Evolutionary conservation across 2,329 filamentous ascomycete genomes (phyloP).

Genomic region (Alternaria infectoria): DNA sequence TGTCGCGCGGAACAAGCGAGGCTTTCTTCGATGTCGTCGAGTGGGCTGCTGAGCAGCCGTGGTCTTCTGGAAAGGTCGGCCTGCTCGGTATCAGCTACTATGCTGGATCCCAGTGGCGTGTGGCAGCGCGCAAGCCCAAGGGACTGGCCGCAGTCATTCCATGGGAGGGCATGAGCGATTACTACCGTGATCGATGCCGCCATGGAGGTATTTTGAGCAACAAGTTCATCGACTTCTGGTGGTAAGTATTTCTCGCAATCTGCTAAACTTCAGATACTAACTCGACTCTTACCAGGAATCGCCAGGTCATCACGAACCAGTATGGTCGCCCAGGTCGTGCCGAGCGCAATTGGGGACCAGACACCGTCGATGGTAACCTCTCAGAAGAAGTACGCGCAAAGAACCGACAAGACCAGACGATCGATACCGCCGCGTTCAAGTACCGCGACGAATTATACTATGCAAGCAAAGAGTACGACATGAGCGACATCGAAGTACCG

Average conservation of each 20-base stretch:
- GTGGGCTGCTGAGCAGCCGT: constrained; percentile 59
- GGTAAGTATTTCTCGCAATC: constrained; percentile 33
- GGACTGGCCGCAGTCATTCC: constrained; percentile 60
- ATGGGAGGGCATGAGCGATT: constrained; percentile 64
- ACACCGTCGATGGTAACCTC: constrained; percentile 66
- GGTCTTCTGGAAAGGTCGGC: constrained; percentile 60
- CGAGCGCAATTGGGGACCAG: constrained; percentile 60
- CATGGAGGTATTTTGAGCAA: constrained; percentile 50
- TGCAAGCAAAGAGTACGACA: constrained; percentile 67
- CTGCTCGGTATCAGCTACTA: constrained; percentile 61
- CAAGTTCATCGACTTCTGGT: constrained; percentile 62
- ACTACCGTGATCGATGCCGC: constrained; percentile 56
- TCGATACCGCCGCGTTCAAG: constrained; percentile 49
- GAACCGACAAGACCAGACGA: constrained; percentile 53
- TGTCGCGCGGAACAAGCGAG: constrained; percentile 60
- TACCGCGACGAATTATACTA: constrained; percentile 71
- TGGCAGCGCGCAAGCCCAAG: constrained; percentile 59
- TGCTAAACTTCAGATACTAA: not conserved
- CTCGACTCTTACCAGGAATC: constrained; percentile 55
- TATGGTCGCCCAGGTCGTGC: constrained; percentile 64
- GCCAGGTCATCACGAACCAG: constrained; percentile 71
- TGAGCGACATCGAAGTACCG: constrained; percentile 71
- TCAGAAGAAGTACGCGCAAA: constrained; percentile 58
- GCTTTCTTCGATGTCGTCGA: constrained; percentile 60
- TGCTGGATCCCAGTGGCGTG: constrained; percentile 62